Percentiles rank a stretch among this genome's conserved stretches.
Evolutionary conservation across 2,329 filamentous ascomycete genomes (phyloP).

Genomic region (Xenosphaeropsis pyriputrescens): DNA sequence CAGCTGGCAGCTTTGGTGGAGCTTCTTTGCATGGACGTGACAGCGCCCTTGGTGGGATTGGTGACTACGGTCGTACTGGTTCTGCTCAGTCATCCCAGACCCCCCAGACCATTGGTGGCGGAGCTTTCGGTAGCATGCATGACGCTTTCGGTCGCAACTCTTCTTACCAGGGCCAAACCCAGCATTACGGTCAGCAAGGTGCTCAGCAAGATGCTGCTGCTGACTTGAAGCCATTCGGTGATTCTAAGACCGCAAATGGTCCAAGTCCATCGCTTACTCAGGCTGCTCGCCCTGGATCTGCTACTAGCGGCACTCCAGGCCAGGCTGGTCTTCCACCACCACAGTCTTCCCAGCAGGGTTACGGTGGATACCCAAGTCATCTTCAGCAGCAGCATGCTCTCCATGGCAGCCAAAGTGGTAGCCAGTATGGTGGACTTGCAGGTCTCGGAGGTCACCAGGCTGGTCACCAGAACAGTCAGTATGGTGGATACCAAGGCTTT

Average conservation of each 20-base stretch:
- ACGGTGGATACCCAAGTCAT: constrained; percentile 19
- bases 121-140: constrained; percentile 16
- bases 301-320: constrained; percentile 17
- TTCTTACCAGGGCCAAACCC: constrained; percentile 18
- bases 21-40: constrained; percentile 20
- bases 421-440: constrained; percentile 24
- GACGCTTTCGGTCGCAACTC: constrained; percentile 18
- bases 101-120: constrained; percentile 16
- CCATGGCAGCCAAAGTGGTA: constrained; percentile 18
- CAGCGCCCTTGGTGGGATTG: constrained; percentile 16
- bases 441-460: constrained; percentile 31
- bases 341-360: constrained; percentile 18
- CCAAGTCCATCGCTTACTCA: constrained; percentile 20
- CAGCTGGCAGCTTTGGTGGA: constrained; percentile 15
- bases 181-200: constrained; percentile 15
- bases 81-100: constrained; percentile 17
- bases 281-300: constrained; percentile 19
- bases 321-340: constrained; percentile 16
- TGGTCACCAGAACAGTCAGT: constrained; percentile 25
- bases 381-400: constrained; percentile 17
- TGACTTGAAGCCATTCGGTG: constrained; percentile 21
- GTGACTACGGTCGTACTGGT: constrained; percentile 19
- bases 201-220: constrained; percentile 16
- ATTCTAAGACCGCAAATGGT: constrained; percentile 18
- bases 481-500: constrained; percentile 26